Conservation (phyloP, 371 early-diverging fungal genomes). For the Pancytospora philotis region DNA sequence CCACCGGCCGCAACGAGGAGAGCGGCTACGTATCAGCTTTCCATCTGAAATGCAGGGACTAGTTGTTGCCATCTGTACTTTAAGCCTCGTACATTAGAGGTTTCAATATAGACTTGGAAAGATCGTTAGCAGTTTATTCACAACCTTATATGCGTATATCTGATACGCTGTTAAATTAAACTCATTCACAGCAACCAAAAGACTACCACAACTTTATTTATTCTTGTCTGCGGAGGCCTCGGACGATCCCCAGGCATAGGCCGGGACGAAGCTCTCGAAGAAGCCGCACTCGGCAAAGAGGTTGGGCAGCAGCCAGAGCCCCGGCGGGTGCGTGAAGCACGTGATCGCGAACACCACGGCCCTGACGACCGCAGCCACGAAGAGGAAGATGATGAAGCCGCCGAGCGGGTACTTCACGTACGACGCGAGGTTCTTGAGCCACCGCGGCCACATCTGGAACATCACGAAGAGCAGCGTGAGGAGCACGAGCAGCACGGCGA, state of each 20-base stretch:
- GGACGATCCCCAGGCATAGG: conserved; percentile 68
- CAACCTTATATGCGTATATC: no score
- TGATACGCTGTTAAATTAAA: no score
- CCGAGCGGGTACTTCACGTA: conserved; percentile 69
- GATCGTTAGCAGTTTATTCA: no score
- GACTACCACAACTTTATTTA: conserved; percentile 15
- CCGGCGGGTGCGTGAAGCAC: conserved; percentile 67
- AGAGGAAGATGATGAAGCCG: conserved; percentile 75
- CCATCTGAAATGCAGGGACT: no score
- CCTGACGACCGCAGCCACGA: conserved; percentile 74
- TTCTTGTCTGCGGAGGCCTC: conserved; percentile 23
- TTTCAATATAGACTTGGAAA: no score
- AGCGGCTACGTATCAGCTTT: no score
- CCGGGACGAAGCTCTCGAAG: conserved; percentile 85
- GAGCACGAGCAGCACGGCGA: conserved; percentile 67
- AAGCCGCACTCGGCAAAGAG: conserved; percentile 92
- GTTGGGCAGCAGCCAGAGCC: conserved; percentile 97
- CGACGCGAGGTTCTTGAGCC: conserved; percentile 66
- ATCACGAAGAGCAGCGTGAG: conserved; percentile 76
- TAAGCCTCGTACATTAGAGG: no score
- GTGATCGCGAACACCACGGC: conserved; percentile 73
- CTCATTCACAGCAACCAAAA: no score
- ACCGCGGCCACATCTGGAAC: conserved; percentile 90
- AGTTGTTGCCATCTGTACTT: no score
- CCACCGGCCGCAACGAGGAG: no score